Conservation (phyloP, 2,329 filamentous ascomycete species). For the Nannizziopsis barbatae region DNA sequence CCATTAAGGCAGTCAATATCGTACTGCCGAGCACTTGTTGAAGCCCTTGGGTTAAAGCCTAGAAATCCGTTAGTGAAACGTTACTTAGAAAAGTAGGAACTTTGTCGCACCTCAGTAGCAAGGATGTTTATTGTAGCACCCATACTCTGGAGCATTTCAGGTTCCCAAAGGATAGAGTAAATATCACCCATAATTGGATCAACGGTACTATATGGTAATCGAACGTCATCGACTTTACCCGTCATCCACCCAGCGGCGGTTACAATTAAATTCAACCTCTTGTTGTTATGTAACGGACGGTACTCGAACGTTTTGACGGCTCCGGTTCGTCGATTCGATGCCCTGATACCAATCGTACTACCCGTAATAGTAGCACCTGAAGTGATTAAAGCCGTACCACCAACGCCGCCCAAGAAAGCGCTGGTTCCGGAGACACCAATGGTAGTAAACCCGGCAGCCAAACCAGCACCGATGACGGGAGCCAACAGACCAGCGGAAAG, state of each 20-base stretch:
- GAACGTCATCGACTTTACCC: constrained; percentile 91
- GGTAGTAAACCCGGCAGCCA: constrained; percentile 88
- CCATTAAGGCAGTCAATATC: constrained; percentile 79
- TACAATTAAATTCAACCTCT: constrained; percentile 87
- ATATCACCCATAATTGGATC: constrained; percentile 97
- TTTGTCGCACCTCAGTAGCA: constrained; percentile 73
- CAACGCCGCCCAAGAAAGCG: constrained; percentile 80
- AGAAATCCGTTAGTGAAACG: constrained; percentile 18
- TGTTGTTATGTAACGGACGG: constrained; percentile 92
- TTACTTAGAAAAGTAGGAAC: not conserved
- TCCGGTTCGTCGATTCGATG: constrained; percentile 77
- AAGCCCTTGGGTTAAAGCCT: constrained; percentile 90
- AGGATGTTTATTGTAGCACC: constrained; percentile 98
- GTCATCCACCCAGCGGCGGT: constrained; percentile 98
- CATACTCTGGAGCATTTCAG: constrained; percentile 95
- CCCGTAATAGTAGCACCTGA: constrained; percentile 79
- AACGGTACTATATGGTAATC: constrained; percentile 88
- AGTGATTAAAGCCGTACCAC: constrained; percentile 87
- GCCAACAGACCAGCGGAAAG: constrained; percentile 84
- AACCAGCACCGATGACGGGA: constrained; percentile 83
- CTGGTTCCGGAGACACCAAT: constrained; percentile 84
- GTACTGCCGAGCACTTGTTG: constrained; percentile 91
- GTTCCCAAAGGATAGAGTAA: constrained; percentile 95
- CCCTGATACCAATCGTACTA: constrained; percentile 71
- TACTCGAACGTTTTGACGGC: constrained; percentile 96